Percentiles rank a stretch among this genome's conserved stretches.
Conservation (phyloP, 2,329 filamentous ascomycete genomes). For the Davidsoniella neocaledoniae region DNA sequence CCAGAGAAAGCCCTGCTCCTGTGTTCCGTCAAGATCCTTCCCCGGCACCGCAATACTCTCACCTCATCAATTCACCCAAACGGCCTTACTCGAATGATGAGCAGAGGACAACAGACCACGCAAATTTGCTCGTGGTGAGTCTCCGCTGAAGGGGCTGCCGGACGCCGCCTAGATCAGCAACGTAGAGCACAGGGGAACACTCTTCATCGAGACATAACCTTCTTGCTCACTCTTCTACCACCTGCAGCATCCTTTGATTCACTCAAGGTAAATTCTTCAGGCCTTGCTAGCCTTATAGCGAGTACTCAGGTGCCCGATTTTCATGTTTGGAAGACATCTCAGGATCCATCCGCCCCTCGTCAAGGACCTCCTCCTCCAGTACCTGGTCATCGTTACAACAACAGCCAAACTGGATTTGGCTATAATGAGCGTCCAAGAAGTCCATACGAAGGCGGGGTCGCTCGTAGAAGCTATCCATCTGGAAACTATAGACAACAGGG, state of each 20-base stretch:
- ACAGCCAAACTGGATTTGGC: constrained; percentile 29
- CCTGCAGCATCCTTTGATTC: constrained; percentile 25
- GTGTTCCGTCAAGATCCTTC: constrained; percentile 18
- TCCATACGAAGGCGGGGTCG: constrained; percentile 6
- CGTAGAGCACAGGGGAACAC: constrained; percentile 46
- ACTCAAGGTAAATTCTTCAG: constrained; percentile 34
- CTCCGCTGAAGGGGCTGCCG: constrained; percentile 79
- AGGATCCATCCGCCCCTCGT: constrained; percentile 12
- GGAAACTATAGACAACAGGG: constrained; percentile 6
- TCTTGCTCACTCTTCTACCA: constrained; percentile 57
- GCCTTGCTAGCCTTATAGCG: constrained; percentile 57
- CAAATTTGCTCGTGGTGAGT: constrained; percentile 77
- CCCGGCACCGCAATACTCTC: constrained; percentile 29
- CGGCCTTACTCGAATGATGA: constrained; percentile 52
- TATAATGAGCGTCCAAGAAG: constrained; percentile 19
- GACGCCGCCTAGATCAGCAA: constrained; percentile 68
- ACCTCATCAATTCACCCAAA: constrained; percentile 38
- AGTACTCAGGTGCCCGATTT: constrained; percentile 47
- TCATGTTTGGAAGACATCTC: constrained; percentile 32
- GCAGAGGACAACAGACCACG: constrained; percentile 60
- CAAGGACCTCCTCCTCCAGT: constrained; percentile 21
- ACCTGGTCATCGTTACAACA: constrained; percentile 28
- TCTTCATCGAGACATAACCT: constrained; percentile 53
- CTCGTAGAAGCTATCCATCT: constrained; percentile 2
- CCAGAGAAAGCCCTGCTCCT: constrained; percentile 27